Evolutionary conservation across 2,329 filamentous ascomycete genomes (phyloP).

Genomic region (Aureobasidium sp.): DNA sequence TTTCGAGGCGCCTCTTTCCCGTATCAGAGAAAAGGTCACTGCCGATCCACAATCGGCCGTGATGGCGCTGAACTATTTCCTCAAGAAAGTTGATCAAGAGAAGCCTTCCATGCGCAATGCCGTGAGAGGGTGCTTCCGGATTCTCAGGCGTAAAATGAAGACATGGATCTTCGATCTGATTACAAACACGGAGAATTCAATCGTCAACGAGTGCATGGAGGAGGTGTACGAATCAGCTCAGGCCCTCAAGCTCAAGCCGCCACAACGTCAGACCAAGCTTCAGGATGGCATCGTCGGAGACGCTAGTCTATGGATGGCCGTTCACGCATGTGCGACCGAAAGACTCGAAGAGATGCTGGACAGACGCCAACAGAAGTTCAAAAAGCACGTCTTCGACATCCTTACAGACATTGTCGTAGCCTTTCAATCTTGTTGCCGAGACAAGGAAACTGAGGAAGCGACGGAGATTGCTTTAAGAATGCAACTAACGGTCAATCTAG

Average conservation of each 20-base stretch:
- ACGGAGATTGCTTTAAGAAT: conserved; percentile 13
- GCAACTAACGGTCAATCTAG: conserved; percentile 10
- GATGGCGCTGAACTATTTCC: conserved; percentile 14
- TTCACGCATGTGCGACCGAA: background rate
- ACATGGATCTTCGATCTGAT: background rate
- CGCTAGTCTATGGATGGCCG: conserved; percentile 10
- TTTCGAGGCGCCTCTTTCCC: background rate
- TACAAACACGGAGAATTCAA: conserved; percentile 6
- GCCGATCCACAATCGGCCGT: background rate
- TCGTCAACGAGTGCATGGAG: conserved; percentile 14
- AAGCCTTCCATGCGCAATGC: background rate
- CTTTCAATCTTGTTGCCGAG: conserved; percentile 15
- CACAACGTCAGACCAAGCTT: background rate
- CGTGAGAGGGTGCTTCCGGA: background rate
- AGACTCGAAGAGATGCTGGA: background rate
- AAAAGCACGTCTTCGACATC: background rate
- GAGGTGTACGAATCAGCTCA: conserved; percentile 15
- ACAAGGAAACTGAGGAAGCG: conserved; percentile 5
- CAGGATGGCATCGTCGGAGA: conserved; percentile 11
- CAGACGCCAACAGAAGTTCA: background rate
- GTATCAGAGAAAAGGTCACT: background rate
- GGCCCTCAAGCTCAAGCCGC: conserved; percentile 1
- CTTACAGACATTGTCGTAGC: conserved; percentile 13
- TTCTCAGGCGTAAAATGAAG: background rate
- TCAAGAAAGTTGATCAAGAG: conserved; percentile 12